Percentiles rank a stretch among this genome's conserved stretches.
These are phyloP conservation scores for Odonthalia washingtoniensis DNA, from an alignment of 31 red algal species.

Conservation along the genomic window DNA sequence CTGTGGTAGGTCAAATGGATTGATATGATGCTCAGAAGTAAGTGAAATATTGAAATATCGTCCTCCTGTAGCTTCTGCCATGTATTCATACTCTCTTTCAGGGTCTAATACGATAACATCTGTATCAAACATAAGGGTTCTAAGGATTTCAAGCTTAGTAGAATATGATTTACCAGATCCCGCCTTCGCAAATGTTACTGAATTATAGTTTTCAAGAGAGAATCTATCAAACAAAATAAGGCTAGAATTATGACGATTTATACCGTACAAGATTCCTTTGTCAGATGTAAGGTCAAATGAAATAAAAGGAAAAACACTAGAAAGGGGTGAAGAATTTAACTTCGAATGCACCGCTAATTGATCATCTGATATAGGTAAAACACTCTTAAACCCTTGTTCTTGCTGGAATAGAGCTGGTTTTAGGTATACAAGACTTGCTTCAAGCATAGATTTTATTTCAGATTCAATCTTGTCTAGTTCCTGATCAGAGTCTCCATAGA, in stretches of 20 bases:
- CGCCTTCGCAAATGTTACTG: constrained; percentile 6
- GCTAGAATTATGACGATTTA: constrained; percentile 10
- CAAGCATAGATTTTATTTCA: constrained; percentile 5
- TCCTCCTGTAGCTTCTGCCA: constrained; percentile 14
- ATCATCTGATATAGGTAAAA: neutral
- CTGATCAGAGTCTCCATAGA: constrained; percentile 6
- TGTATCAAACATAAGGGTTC: constrained; percentile 28
- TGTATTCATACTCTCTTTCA: constrained; percentile 23
- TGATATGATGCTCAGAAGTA: constrained; percentile 5
- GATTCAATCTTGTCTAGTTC: constrained; percentile 21
- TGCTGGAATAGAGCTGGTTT: constrained; percentile 11
- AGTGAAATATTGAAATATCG: constrained; percentile 30
- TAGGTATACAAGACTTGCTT: constrained; percentile 10
- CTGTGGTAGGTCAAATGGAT: constrained; percentile 19
- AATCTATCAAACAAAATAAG: constrained; percentile 24
- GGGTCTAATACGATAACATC: constrained; percentile 15
- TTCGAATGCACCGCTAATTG: constrained; percentile 12
- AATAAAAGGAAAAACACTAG: constrained; percentile 10
- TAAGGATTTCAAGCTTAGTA: constrained; percentile 6
- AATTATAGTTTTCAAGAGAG: constrained; percentile 10
- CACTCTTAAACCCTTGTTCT: constrained; percentile 17
- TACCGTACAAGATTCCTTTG: constrained; percentile 5
- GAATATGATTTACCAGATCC: constrained; percentile 19
- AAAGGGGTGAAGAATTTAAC: constrained; percentile 10
- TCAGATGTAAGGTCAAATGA: constrained; percentile 23